These are phyloP conservation scores for Colletotrichum shisoi DNA, from an alignment of 2,329 filamentous ascomycete species.

Conservation along the genomic window DNA sequence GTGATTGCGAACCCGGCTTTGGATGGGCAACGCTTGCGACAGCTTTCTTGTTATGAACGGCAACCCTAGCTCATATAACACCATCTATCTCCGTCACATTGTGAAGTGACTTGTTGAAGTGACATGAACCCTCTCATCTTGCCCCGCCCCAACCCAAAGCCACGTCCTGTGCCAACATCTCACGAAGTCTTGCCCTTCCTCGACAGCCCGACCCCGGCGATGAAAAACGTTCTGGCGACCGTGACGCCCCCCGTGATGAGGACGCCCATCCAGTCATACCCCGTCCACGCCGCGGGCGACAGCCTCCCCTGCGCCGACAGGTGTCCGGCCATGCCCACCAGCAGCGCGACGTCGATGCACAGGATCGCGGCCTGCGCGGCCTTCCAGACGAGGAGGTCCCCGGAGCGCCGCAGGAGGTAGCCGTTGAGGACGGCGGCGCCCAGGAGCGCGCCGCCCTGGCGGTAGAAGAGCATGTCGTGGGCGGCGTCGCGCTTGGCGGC, in stretches of 20 bases:
- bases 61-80: too few species aligned
- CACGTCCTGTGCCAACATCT: background rate
- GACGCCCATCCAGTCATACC: conserved; percentile 11
- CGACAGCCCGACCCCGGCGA: background rate
- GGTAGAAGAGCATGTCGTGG: conserved; percentile 42
- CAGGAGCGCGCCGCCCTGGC: conserved; percentile 40
- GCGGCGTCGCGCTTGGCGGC: conserved; percentile 32
- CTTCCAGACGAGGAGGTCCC: conserved; percentile 41
- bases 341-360: conserved; percentile 40
- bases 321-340: conserved; percentile 38
- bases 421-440: conserved; percentile 37
- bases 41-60: too few species aligned
- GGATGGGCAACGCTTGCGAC: background rate
- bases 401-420: conserved; percentile 12
- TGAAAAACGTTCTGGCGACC: conserved; percentile 1
- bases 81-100: too few species aligned
- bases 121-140: background rate
- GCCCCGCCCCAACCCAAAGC: background rate
- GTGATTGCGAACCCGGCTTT: background rate
- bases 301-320: conserved; percentile 38
- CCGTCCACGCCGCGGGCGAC: conserved; percentile 25
- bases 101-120: too few species aligned
- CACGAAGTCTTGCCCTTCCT: background rate
- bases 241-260: conserved; percentile 5
- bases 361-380: conserved; percentile 41